Evolutionary conservation across 2,329 filamentous ascomycete species (phyloP).

Genomic region (Thelonectria blattea): DNA sequence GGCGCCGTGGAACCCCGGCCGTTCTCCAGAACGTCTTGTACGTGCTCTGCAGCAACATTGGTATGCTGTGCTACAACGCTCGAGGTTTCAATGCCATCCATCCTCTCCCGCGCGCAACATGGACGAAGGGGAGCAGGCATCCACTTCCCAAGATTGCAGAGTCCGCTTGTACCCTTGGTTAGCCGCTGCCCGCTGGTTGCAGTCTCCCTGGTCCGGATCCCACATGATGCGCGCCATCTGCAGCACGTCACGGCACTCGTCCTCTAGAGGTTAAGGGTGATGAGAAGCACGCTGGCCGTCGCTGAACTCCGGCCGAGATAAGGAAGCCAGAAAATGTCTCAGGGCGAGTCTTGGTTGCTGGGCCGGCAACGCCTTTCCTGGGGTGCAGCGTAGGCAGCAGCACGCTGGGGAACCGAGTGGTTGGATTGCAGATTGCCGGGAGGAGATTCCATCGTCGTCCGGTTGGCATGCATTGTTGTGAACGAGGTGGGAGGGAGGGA

Average conservation of each 20-base stretch:
- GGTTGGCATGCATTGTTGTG: neutral
- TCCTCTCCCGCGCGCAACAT: neutral
- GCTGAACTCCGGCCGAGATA: conserved; percentile 23
- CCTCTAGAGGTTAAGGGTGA: conserved; percentile 23
- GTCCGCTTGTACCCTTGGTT: conserved; percentile 37
- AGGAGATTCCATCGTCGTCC: too few relatives aligned
- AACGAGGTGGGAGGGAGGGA: neutral
- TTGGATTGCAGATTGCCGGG: conserved; percentile 5
- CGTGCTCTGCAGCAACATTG: neutral
- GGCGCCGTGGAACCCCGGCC: conserved; percentile 1
- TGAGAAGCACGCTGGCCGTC: conserved; percentile 7
- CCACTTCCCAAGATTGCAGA: conserved; percentile 25
- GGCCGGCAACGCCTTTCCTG: conserved; percentile 1
- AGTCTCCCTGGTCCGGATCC: conserved; percentile 24
- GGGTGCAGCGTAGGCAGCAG: neutral
- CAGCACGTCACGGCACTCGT: conserved; percentile 24
- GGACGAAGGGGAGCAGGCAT: conserved; percentile 18
- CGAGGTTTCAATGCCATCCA: neutral
- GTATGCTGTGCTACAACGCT: neutral
- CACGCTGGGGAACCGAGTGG: neutral
- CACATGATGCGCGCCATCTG: conserved; percentile 35
- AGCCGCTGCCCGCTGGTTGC: conserved; percentile 28
- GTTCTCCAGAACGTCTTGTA: neutral
- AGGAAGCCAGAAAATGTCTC: conserved; percentile 26
- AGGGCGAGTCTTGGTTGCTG: conserved; percentile 11